Percentiles rank a stretch among this genome's conserved stretches.
phyloP scores from a whole-genome alignment of 495 filamentous ascomycete species.

The Hypoxylon lenormandii region DNA sequence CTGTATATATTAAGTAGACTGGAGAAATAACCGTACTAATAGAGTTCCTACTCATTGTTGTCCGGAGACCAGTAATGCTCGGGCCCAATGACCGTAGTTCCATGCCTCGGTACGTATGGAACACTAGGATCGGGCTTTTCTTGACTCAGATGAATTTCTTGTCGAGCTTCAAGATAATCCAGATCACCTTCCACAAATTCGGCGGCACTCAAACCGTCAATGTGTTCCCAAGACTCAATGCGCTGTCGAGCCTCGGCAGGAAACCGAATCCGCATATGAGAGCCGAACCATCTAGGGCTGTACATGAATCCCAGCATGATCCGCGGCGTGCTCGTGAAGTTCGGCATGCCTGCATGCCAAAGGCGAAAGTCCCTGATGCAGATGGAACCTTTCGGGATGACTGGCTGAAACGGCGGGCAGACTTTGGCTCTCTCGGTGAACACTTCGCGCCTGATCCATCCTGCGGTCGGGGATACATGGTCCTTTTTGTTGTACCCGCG shows the following conservation, averaged over 20 bases:
- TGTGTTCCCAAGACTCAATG: background rate
- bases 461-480: conserved; percentile 47
- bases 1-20: too few species aligned
- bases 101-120: background rate
- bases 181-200: background rate
- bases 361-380: conserved; percentile 58
- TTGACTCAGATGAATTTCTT: background rate
- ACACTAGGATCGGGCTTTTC: background rate
- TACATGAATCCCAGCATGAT: conserved; percentile 54
- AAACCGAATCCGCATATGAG: background rate
- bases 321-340: conserved; percentile 56
- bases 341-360: conserved; percentile 63
- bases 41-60: background rate
- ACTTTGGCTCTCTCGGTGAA: conserved; percentile 51
- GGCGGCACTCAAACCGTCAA: background rate
- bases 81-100: background rate
- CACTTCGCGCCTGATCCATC: conserved; percentile 50
- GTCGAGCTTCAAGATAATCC: background rate
- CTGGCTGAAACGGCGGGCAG: conserved; percentile 55
- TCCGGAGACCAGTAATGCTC: background rate
- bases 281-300: background rate
- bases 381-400: conserved; percentile 55
- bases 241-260: background rate
- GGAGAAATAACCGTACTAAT: too few species aligned
- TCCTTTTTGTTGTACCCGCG: background rate